Percentiles rank a stretch among this genome's conserved stretches.
Evolutionary conservation across 2,329 filamentous ascomycete species (phyloP).

Genomic region (Colletotrichum acutatum): DNA sequence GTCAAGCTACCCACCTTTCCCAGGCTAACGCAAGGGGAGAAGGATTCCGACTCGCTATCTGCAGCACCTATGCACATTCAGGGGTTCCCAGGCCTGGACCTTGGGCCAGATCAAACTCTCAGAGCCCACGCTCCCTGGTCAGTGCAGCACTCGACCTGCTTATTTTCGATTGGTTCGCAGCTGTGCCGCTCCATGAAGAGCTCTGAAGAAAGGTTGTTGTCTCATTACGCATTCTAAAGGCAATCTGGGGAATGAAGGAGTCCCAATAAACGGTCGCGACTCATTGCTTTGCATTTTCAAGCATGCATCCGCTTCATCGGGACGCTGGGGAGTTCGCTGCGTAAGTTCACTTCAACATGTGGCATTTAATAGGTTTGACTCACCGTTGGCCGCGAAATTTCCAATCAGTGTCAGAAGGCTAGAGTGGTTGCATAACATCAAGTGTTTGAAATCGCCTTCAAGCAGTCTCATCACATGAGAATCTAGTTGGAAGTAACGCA

Average conservation of each 20-base stretch:
- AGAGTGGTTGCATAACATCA: neutral
- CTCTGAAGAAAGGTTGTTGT: neutral
- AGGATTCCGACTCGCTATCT: neutral
- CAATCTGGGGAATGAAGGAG: constrained; percentile 8
- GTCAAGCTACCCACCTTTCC: neutral
- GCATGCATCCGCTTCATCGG: neutral
- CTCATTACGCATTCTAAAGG: constrained; percentile 23
- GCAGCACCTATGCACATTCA: neutral
- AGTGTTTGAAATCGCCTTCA: neutral
- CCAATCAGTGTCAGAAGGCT: neutral
- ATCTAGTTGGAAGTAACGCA: neutral
- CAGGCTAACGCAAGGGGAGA: neutral
- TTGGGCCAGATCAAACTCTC: neutral
- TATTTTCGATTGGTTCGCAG: neutral
- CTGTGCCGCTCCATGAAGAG: neutral
- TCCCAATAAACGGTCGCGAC: neutral
- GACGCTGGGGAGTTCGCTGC: neutral
- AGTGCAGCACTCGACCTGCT: neutral
- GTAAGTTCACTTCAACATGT: neutral
- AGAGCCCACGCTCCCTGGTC: neutral
- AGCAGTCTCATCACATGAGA: neutral
- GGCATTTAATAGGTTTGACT: neutral
- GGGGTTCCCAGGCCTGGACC: neutral
- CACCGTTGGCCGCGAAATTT: neutral
- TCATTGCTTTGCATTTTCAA: neutral